Evolutionary conservation across 495 filamentous ascomycete genomes (phyloP).

Genomic region (Lepidopterella palustris): DNA sequence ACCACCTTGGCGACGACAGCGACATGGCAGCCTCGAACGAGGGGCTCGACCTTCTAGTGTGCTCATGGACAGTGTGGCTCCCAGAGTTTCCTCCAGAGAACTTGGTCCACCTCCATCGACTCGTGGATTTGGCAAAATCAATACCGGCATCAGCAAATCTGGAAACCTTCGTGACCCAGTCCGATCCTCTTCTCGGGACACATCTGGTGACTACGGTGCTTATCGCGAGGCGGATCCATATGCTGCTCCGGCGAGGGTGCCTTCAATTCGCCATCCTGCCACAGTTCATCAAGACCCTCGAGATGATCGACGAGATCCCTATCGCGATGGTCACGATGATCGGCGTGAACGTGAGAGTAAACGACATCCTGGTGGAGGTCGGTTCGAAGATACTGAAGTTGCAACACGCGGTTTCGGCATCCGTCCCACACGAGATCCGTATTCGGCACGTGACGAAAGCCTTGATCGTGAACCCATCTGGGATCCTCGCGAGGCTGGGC

Average conservation of each 20-base stretch:
- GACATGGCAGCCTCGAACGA: conserved; percentile 32
- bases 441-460: conserved; percentile 16
- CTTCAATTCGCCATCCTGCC: conserved; percentile 23
- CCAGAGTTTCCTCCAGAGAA: conserved; percentile 20
- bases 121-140: conserved; percentile 38
- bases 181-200: conserved; percentile 22
- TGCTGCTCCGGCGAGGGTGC: conserved; percentile 22
- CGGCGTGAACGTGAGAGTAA: conserved; percentile 28
- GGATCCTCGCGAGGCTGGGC: conserved; percentile 9
- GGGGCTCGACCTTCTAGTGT: conserved; percentile 34
- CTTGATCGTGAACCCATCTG: conserved; percentile 26
- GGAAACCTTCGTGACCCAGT: conserved; percentile 27
- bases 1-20: conserved; percentile 20
- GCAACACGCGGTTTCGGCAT: conserved; percentile 39
- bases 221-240: conserved; percentile 29
- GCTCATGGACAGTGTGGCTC: conserved; percentile 22
- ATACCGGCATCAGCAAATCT: conserved; percentile 25
- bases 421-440: conserved; percentile 23
- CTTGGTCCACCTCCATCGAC: conserved; percentile 37
- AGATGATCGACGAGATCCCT: conserved; percentile 19
- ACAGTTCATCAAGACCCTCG: conserved; percentile 30
- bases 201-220: conserved; percentile 14
- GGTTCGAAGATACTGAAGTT: conserved; percentile 30
- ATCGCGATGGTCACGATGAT: conserved; percentile 25
- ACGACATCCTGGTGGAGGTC: conserved; percentile 21